Percentiles rank a stretch among this genome's conserved stretches.
Evolutionary conservation across 1,139 yeast species (phyloP).

Genomic region (Debaryomycetaceae sp.): DNA sequence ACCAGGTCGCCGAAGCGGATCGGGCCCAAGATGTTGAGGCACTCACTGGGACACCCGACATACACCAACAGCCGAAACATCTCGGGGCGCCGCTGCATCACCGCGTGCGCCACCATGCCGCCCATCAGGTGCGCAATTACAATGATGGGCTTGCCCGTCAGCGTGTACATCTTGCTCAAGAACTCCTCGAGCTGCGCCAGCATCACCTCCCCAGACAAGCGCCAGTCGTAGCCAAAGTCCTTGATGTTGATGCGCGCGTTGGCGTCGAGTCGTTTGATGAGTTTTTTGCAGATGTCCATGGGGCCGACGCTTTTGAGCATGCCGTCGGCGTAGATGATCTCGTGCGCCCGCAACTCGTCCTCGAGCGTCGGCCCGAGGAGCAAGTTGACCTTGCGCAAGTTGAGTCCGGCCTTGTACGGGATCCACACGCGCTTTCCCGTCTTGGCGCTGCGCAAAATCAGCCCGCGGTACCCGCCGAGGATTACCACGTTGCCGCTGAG

Average conservation of each 20-base stretch:
- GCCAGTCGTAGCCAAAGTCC: slow-evolving; percentile 90
- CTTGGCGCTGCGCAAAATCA: slow-evolving; percentile 62
- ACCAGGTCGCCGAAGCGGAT: slow-evolving; percentile 78
- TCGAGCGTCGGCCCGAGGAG: slow-evolving; percentile 67
- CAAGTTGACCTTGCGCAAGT: slow-evolving; percentile 64
- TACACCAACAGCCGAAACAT: slow-evolving; percentile 71
- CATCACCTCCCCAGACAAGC: slow-evolving; percentile 55
- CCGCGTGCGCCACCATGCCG: slow-evolving; percentile 78
- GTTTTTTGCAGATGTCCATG: slow-evolving; percentile 65
- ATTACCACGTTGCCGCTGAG: slow-evolving; percentile 74
- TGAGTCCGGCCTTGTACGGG: slow-evolving; percentile 81
- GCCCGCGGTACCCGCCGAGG: slow-evolving; percentile 87
- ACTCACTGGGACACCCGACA: slow-evolving; percentile 80
- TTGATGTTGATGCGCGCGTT: slow-evolving; percentile 63
- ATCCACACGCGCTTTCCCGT: slow-evolving; percentile 77
- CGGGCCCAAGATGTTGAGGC: slow-evolving; percentile 85
- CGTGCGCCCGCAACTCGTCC: slow-evolving; percentile 52
- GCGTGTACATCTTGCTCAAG: slow-evolving; percentile 36
- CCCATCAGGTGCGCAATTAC: slow-evolving; percentile 94
- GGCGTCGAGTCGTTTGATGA: slow-evolving; percentile 49
- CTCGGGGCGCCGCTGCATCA: slow-evolving; percentile 62
- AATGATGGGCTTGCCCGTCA: slow-evolving; percentile 51
- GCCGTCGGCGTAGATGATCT: slow-evolving; percentile 66
- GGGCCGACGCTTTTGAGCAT: slow-evolving; percentile 84
- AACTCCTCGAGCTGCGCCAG: slow-evolving; percentile 14